A percentile compares a stretch with the other conserved stretches of the same genome.
Evolutionary conservation across 495 filamentous ascomycete genomes (phyloP).

Genomic region (Aspergillus carlsbadensis): DNA sequence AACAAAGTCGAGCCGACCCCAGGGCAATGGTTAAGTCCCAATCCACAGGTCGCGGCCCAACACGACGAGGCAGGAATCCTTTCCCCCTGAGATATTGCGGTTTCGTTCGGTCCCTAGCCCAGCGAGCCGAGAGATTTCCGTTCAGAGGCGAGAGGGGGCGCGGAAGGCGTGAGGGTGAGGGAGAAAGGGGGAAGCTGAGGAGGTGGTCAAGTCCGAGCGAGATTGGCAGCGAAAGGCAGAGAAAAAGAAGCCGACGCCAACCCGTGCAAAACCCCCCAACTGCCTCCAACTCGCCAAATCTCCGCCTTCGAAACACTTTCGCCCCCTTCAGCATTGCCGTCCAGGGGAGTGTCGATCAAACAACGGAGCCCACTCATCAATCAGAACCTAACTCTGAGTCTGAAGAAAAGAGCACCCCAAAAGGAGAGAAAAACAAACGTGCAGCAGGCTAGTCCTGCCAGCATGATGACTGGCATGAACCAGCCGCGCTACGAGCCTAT

Average conservation of each 20-base stretch:
- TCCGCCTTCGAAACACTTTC: conserved; percentile 1
- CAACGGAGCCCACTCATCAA: background rate
- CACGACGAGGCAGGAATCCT: background rate
- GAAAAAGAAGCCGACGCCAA: conserved; percentile 9
- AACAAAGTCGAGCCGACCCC: conserved; percentile 8
- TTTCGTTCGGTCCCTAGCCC: background rate
- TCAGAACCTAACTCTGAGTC: background rate
- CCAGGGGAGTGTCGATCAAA: no score
- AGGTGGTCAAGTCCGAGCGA: conserved; percentile 21
- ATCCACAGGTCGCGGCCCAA: background rate
- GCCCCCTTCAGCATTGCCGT: background rate
- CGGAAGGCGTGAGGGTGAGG: background rate
- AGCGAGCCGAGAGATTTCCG: background rate
- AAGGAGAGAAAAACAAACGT: conserved; percentile 13
- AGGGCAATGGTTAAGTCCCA: background rate
- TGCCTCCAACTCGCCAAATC: background rate
- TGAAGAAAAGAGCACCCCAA: conserved; percentile 7
- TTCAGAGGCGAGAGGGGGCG: conserved; percentile 9
- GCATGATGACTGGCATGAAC: conserved; percentile 12
- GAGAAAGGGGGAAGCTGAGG: conserved; percentile 3
- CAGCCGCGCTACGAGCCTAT: background rate
- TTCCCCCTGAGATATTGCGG: conserved; percentile 1
- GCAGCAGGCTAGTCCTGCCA: conserved; percentile 2
- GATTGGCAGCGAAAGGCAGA: conserved; percentile 4
- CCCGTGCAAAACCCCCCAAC: background rate